Evolutionary conservation across 139 green algal species (phyloP).

Genomic region (Bryopsis sp.): DNA sequence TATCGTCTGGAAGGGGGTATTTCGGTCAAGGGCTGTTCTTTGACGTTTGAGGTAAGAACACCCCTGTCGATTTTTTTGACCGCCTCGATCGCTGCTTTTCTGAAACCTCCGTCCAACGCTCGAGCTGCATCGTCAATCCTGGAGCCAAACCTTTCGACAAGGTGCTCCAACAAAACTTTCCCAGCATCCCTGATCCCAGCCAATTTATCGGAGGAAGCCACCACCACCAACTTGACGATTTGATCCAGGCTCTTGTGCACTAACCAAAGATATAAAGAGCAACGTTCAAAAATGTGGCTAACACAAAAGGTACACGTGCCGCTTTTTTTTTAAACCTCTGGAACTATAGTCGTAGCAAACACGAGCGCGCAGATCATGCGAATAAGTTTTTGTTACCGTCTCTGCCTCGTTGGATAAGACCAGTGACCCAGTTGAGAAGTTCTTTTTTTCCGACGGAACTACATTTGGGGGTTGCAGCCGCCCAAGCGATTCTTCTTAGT

Average conservation of each 20-base stretch:
- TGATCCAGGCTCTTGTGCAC: slow-evolving; percentile 10
- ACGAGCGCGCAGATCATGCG: too few relatives aligned
- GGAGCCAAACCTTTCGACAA: not conserved
- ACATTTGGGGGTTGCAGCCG: slow-evolving; percentile 51
- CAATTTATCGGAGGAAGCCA: not conserved
- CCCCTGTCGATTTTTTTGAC: not conserved
- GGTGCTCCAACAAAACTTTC: not conserved
- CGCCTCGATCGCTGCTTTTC: slow-evolving; percentile 2
- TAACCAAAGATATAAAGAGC: too few relatives aligned
- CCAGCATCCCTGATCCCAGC: not conserved
- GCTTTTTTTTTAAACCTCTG: too few relatives aligned
- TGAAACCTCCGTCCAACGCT: not conserved
- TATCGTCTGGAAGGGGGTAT: too few relatives aligned
- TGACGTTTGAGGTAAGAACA: not conserved
- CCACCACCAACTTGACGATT: slow-evolving; percentile 1
- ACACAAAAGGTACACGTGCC: too few relatives aligned
- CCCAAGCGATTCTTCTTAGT: slow-evolving; percentile 43
- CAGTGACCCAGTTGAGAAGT: slow-evolving; percentile 43
- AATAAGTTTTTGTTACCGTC: too few relatives aligned
- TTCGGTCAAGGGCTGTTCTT: not conserved
- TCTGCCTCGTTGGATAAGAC: not conserved
- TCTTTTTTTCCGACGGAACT: slow-evolving; percentile 58
- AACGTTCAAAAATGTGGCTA: too few relatives aligned
- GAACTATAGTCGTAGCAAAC: too few relatives aligned
- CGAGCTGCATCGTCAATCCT: not conserved